Evolutionary conservation across 2,329 filamentous ascomycete genomes (phyloP).

Genomic region (Penicillium olsonii): DNA sequence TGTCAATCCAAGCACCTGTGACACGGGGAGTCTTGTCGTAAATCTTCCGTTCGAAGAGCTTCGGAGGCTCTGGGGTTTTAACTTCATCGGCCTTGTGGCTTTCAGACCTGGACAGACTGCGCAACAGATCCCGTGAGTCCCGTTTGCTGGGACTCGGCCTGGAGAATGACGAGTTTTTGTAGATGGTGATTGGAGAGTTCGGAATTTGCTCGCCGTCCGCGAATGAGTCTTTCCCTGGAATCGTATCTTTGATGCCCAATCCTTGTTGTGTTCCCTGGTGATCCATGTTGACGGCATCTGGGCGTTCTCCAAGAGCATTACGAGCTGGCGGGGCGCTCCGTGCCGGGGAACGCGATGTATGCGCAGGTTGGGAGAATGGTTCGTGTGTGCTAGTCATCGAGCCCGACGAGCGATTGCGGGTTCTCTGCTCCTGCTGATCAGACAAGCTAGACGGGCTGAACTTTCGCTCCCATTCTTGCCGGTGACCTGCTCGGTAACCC

Average conservation of each 20-base stretch:
- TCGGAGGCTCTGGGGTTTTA: conserved; percentile 39
- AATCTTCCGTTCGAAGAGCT: conserved; percentile 31
- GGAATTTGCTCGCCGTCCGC: conserved; percentile 33
- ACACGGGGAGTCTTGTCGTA: conserved; percentile 48
- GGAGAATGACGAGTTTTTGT: conserved; percentile 33
- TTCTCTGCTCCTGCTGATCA: conserved; percentile 17
- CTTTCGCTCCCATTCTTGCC: conserved; percentile 39
- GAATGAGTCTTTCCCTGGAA: conserved; percentile 17
- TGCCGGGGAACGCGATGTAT: conserved; percentile 34
- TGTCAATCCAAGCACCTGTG: conserved; percentile 50
- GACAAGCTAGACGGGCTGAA: conserved; percentile 26
- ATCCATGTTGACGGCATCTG: conserved; percentile 18
- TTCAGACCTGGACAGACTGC: conserved; percentile 43
- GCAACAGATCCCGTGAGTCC: conserved; percentile 45
- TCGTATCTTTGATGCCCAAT: conserved; percentile 10
- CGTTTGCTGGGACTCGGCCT: conserved; percentile 33
- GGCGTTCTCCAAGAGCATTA: conserved; percentile 23
- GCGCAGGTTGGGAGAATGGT: conserved; percentile 29
- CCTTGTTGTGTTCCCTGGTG: conserved; percentile 11
- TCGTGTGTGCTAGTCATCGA: conserved; percentile 26
- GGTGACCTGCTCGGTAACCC: conserved; percentile 35
- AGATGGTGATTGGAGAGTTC: conserved; percentile 42
- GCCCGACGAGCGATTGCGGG: conserved; percentile 12
- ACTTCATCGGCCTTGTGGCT: conserved; percentile 34
- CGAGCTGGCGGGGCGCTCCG: conserved; percentile 25